Conservation (phyloP, 2,329 filamentous ascomycete genomes). For the Aspergillus sp. region DNA sequence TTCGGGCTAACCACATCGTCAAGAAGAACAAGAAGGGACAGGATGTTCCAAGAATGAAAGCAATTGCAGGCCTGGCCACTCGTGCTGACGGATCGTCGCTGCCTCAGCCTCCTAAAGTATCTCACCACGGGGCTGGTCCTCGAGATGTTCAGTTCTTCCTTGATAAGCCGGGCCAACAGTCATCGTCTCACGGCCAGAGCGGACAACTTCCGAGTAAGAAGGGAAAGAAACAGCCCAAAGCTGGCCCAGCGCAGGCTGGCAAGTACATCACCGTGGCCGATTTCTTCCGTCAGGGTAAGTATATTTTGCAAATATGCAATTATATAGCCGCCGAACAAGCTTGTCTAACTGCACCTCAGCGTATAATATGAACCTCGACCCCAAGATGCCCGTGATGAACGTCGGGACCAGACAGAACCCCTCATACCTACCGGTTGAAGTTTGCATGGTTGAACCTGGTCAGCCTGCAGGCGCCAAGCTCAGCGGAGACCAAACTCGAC, state of each 20-base stretch:
- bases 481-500: slow-evolving; percentile 52
- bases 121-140: slow-evolving; percentile 41
- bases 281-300: slow-evolving; percentile 43
- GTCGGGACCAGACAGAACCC: slow-evolving; percentile 53
- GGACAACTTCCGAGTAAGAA: slow-evolving; percentile 5
- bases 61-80: slow-evolving; percentile 42
- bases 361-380: slow-evolving; percentile 32
- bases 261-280: slow-evolving; percentile 48
- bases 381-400: slow-evolving; percentile 57
- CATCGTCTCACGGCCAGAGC: slow-evolving; percentile 2
- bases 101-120: slow-evolving; percentile 31
- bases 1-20: slow-evolving; percentile 35
- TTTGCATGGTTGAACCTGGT: slow-evolving; percentile 57
- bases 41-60: slow-evolving; percentile 36
- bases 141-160: slow-evolving; percentile 52
- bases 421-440: slow-evolving; percentile 60
- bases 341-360: slow-evolving; percentile 9
- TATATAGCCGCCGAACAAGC: not conserved
- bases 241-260: slow-evolving; percentile 25
- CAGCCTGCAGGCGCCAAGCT: slow-evolving; percentile 59
- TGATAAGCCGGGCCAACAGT: slow-evolving; percentile 17
- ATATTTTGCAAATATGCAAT: not conserved
- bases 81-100: slow-evolving; percentile 28
- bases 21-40: slow-evolving; percentile 30
- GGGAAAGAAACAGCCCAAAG: slow-evolving; percentile 23